phyloP scores from a whole-genome alignment of 768 basidiomycete species.

The Udeniomyces megalosporus region DNA sequence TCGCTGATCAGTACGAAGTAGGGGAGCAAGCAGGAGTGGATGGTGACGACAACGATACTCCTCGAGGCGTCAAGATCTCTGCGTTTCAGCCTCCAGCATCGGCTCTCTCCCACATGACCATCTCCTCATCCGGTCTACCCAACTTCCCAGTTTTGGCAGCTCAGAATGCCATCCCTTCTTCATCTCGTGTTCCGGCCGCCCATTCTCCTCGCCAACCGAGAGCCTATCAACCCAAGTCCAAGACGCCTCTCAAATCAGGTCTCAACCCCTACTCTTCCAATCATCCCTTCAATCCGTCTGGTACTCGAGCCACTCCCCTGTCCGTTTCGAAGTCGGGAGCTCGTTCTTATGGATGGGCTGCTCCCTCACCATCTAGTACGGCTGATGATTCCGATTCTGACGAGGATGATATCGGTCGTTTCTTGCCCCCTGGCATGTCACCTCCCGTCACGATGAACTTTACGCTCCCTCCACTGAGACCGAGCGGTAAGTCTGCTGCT shows the following conservation, averaged over 20 bases:
- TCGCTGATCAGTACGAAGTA: slow-evolving; percentile 1
- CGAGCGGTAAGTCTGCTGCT: neutral
- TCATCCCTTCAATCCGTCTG: slow-evolving; percentile 41
- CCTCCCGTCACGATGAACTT: slow-evolving; percentile 44
- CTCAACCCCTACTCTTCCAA: neutral
- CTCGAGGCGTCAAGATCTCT: neutral
- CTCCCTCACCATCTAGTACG: neutral
- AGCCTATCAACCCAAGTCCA: neutral
- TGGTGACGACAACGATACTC: neutral
- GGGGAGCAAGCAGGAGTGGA: neutral
- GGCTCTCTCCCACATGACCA: neutral
- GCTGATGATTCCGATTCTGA: slow-evolving; percentile 32
- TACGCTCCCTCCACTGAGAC: slow-evolving; percentile 29
- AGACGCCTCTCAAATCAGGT: neutral
- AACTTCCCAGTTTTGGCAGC: slow-evolving; percentile 1
- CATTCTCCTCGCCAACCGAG: neutral
- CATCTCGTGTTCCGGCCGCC: neutral
- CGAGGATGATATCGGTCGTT: slow-evolving; percentile 18
- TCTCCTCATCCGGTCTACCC: neutral
- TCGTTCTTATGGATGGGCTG: neutral
- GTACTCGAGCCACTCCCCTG: slow-evolving; percentile 21
- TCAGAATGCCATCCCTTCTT: neutral
- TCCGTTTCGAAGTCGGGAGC: neutral
- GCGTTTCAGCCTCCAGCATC: neutral
- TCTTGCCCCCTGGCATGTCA: slow-evolving; percentile 33